A percentile compares a stretch with the other conserved stretches of the same genome.
Evolutionary conservation across 2,329 filamentous ascomycete species (phyloP).

Genomic region (Chaetomium globosum): DNA sequence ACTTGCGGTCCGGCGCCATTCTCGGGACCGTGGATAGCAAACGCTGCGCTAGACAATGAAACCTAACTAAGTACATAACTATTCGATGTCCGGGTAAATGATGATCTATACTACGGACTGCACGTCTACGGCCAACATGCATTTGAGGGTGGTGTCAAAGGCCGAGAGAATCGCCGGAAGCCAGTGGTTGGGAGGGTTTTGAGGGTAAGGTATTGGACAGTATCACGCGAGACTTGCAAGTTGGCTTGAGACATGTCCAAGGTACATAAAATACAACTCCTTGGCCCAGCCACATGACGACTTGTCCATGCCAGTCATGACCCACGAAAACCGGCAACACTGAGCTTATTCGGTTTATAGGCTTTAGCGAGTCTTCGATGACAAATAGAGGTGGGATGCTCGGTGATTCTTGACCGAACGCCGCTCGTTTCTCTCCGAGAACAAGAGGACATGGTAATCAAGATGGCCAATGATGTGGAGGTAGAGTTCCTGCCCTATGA

Average conservation of each 20-base stretch:
- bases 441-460: background rate
- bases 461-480: background rate
- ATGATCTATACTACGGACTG: conserved; percentile 10
- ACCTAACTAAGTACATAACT: background rate
- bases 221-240: background rate
- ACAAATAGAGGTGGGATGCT: background rate
- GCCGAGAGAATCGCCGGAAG: conserved; percentile 18
- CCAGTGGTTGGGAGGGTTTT: conserved; percentile 2
- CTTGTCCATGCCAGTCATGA: background rate
- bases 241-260: background rate
- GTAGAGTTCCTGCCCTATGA: background rate
- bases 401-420: background rate
- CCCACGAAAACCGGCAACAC: background rate
- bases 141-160: conserved; percentile 14
- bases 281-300: conserved; percentile 9
- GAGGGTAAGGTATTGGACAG: background rate
- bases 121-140: conserved; percentile 18
- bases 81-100: conserved; percentile 21
- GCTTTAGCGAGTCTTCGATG: background rate
- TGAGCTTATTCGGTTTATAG: background rate
- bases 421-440: background rate
- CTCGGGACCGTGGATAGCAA: background rate
- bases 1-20: background rate
- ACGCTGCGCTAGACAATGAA: background rate
- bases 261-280: conserved; percentile 11